These are phyloP conservation scores for Fusarium nematophilum DNA, from an alignment of 2,329 filamentous ascomycete species.

Conservation along the genomic window DNA sequence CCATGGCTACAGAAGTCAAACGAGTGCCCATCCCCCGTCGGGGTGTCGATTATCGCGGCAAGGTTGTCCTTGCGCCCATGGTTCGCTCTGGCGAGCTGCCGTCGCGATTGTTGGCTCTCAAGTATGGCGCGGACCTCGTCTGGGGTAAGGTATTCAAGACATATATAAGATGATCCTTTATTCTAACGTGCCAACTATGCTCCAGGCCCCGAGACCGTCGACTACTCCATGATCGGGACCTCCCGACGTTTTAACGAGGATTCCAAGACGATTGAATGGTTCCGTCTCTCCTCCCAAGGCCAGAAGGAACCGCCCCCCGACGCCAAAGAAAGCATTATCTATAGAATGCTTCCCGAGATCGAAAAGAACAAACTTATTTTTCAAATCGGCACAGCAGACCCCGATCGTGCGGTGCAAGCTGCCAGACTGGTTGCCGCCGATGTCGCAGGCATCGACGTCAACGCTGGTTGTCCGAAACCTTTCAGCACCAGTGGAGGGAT, in stretches of 20 bases:
- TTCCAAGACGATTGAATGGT: conserved; percentile 87
- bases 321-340: conserved; percentile 77
- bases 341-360: conserved; percentile 80
- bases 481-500: conserved; percentile 95
- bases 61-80: conserved; percentile 96
- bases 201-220: conserved; percentile 89
- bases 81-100: conserved; percentile 97
- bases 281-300: conserved; percentile 78
- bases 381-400: conserved; percentile 89
- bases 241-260: conserved; percentile 79
- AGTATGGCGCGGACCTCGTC: conserved; percentile 96
- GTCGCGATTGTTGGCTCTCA: conserved; percentile 85
- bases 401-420: conserved; percentile 84
- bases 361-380: conserved; percentile 85
- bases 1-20: conserved; percentile 70
- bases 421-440: conserved; percentile 86
- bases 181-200: conserved; percentile 4
- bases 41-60: conserved; percentile 93
- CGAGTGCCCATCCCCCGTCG: conserved; percentile 85
- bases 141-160: conserved; percentile 74
- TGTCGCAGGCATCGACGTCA: conserved; percentile 95
- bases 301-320: conserved; percentile 66
- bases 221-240: conserved; percentile 90
- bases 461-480: conserved; percentile 97
- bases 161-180: neutral